Percentiles rank a stretch among this genome's conserved stretches.
Evolutionary conservation across 2,329 filamentous ascomycete species (phyloP).

Genomic region (Thermoascus crustaceus): DNA sequence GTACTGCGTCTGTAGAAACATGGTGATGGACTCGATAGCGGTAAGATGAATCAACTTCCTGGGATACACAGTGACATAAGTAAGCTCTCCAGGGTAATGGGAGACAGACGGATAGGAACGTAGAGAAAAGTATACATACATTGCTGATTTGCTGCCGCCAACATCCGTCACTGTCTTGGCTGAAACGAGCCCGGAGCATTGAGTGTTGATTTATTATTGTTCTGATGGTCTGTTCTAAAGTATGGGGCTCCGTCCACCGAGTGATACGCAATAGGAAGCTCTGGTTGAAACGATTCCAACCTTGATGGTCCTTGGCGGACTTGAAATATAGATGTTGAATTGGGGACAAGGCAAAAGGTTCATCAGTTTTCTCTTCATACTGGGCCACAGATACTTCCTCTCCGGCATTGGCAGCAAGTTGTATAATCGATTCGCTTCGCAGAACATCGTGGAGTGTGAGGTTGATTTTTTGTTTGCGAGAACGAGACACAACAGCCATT

Average conservation of each 20-base stretch:
- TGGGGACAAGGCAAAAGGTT: constrained; percentile 25
- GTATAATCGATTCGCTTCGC: constrained; percentile 24
- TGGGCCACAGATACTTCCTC: constrained; percentile 11
- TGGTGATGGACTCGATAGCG: constrained; percentile 22
- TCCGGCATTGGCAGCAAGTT: constrained; percentile 20
- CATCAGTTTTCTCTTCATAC: constrained; percentile 18
- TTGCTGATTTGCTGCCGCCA: constrained; percentile 22
- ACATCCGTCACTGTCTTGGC: constrained; percentile 10
- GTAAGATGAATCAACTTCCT: constrained; percentile 26
- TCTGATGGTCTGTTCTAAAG: constrained; percentile 19
- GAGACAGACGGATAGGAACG: too few relatives aligned
- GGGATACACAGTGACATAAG: constrained; percentile 1
- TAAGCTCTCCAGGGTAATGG: constrained; percentile 6
- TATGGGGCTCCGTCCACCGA: constrained; percentile 15
- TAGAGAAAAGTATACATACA: constrained; percentile 12
- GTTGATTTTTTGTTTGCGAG: constrained; percentile 27
- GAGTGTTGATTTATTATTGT: constrained; percentile 25
- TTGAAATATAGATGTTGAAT: constrained; percentile 27
- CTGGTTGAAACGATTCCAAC: constrained; percentile 24
- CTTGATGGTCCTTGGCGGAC: constrained; percentile 15
- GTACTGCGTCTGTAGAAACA: constrained; percentile 15
- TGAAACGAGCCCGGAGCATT: constrained; percentile 28
- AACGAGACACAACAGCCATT: constrained; percentile 31
- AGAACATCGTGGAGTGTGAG: constrained; percentile 27
- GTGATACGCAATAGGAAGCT: constrained; percentile 26